Evolutionary conservation across 2,329 filamentous ascomycete species (phyloP), one percentile per base, ranked within the genome.

Genomic region (Catunica adiposa): DNA sequence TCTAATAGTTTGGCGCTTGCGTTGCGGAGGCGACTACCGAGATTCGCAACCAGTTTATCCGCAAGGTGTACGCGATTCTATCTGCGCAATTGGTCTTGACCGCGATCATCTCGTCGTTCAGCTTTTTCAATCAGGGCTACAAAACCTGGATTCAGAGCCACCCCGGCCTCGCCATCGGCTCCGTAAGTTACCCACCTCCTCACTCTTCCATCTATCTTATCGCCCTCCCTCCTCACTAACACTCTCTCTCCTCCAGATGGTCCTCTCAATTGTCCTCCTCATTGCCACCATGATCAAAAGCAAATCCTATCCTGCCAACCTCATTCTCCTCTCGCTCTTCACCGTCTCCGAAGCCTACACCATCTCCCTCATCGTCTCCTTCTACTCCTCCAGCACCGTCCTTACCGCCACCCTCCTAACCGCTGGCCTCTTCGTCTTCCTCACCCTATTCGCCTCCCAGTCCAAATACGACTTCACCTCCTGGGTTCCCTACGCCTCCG

Each of bases 11-110:
- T 66, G 92, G 90, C 63, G 89, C 89, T 60, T 88, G 84, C 17
- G 89, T 97, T 58, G 84, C 89, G 62, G 92, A 97, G 73, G 90
- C 87, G 50, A 94, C 89, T 20, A 76, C 97, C 66, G 89, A 94
- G 65, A 95, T 98, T 66, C 86, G 90, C 63, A 94, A 96, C 81
- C 86, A 92, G 70, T 98, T 96, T 69, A 77, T 95, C 63, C 84
- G 89, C 70, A 97, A 97, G 75, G 92, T 98, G 66, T 98, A 98
- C 72, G 84, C 89, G 58, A 98, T 98, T 69, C 77, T 98, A 71
- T 94, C 92, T n/a, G 82, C 88, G 53, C 92, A 98, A 69, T 82
- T 98, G 55, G 74, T 97, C 65, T 80, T 84, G 57, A 98, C 92
- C 6, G 84, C 83, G 38, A 76, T 78, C 60, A 76, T 97, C 62